A percentile compares a stretch with the other conserved stretches of the same genome.
phyloP scores from a whole-genome alignment of 139 green algal genomes.

The Zygnema cylindricum region DNA sequence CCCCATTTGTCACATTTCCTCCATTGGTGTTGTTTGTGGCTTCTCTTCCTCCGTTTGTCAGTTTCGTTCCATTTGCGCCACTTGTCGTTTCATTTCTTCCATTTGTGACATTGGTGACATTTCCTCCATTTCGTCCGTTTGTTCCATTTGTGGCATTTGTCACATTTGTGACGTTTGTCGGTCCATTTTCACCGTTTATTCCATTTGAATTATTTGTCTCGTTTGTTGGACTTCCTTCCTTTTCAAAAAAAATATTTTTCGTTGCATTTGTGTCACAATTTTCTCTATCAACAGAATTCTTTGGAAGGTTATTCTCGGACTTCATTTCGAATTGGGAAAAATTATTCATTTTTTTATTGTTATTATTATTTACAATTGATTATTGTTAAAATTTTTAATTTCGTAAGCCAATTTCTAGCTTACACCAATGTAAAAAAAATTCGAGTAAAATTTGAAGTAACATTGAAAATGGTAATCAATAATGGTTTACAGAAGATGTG shows the following conservation, averaged over 20 bases:
- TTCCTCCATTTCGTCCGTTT: background rate
- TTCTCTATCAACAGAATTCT: background rate
- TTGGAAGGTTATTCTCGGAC: background rate
- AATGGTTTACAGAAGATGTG: too few species aligned
- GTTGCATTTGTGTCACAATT: background rate
- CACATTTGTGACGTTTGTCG: background rate
- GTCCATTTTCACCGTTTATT: background rate
- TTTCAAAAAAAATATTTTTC: background rate
- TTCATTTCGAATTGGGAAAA: too few species aligned
- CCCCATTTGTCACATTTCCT: too few species aligned
- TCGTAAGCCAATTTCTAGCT: too few species aligned
- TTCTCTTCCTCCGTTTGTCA: background rate
- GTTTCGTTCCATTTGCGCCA: background rate
- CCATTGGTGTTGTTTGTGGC: too few species aligned
- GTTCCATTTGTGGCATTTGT: background rate
- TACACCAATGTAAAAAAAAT: too few species aligned
- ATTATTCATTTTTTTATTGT: too few species aligned
- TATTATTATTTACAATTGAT: too few species aligned
- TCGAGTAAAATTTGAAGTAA: too few species aligned
- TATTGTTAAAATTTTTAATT: too few species aligned
- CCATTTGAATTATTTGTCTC: background rate
- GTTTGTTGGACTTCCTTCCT: background rate
- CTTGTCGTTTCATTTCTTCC: background rate
- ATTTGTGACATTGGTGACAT: background rate
- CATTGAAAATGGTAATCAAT: too few species aligned